Evolutionary conservation across 148 eudicot genomes (phyloP), one percentile per base, ranked within the genome.

Genomic region (Rhododendron griersonianum): DNA sequence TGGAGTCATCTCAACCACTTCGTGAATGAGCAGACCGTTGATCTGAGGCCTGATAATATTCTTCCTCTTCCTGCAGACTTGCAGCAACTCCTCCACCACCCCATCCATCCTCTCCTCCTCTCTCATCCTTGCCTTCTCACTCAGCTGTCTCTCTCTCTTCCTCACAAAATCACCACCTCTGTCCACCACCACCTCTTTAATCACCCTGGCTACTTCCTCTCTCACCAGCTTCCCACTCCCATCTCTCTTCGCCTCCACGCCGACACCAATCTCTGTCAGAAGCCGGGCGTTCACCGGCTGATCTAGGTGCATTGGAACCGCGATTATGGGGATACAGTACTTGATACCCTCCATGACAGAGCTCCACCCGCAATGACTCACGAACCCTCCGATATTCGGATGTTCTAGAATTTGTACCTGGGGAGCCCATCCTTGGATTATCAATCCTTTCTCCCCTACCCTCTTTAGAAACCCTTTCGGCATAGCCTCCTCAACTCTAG

Each of bases 351-450:
- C 80, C 80, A 77, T 41, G 14, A 77, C 5, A 39, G 80, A 77
- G 50, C 80, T 77, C 80, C 80, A 77, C 30, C 80, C 80, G 8
- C 80, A 77, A 3, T 77, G 80, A 77, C 80, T 41, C 80, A 77
- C 80, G 23, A 41, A 77, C 15, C 28, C 80, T 19, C 80, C 50
- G 8, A 21, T 19, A 41, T 9, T 76, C 0, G 25, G 28, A 41
- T 77, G 80, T 41, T 77, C 80, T 19, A 77, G 8, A 0, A 77
- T 41, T 8, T 77, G 44, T 3, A 77, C 50, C 50, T 77, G 80
- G 23, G 80, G 80, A 41, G 80, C 80, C 80, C 80, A 77, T 39
- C 78, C 78, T 74, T 41, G 80, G 50, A 77, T 9, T 37, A 41
- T 39, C 80, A 77, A 19, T 0, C 80, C 80, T 41, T 23, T 41